Conservation (phyloP, 2,329 filamentous ascomycete genomes). For the Dryadomyces quercivorus region DNA sequence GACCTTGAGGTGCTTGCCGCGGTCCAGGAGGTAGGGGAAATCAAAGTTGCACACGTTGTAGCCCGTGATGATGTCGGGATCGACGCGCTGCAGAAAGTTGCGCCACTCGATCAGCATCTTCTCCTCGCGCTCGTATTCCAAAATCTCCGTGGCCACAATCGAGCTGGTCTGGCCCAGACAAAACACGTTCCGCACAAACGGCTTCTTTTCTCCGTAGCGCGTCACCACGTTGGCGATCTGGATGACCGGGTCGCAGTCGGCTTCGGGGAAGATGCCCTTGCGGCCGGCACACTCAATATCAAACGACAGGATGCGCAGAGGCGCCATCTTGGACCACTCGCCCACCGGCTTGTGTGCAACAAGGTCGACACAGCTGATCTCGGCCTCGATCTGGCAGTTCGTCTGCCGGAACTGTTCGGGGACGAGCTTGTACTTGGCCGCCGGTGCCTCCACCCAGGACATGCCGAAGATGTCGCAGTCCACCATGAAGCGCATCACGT, state of each 20-base stretch:
- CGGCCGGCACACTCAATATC: constrained; percentile 98
- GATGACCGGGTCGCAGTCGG: constrained; percentile 84
- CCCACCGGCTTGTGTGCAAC: constrained; percentile 80
- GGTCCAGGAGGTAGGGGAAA: constrained; percentile 87
- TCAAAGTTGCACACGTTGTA: constrained; percentile 99
- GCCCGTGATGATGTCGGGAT: constrained; percentile 94
- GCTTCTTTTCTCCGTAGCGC: constrained; percentile 85
- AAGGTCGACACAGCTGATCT: constrained; percentile 69
- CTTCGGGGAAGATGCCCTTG: constrained; percentile 94
- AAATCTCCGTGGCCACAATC: constrained; percentile 88
- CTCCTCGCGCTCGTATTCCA: constrained; percentile 70
- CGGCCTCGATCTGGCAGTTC: constrained; percentile 92
- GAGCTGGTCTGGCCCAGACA: constrained; percentile 83
- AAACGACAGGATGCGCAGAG: constrained; percentile 82
- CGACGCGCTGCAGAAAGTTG: constrained; percentile 77
- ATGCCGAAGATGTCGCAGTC: constrained; percentile 90
- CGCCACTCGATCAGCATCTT: constrained; percentile 91
- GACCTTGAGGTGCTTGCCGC: constrained; percentile 75
- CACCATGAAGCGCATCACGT: constrained; percentile 94
- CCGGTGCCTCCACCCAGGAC: constrained; percentile 88
- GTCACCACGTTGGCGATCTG: constrained; percentile 97
- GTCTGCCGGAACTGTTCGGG: constrained; percentile 59
- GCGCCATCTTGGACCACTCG: constrained; percentile 97
- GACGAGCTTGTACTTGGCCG: constrained; percentile 60
- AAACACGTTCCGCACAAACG: constrained; percentile 93